Conservation (phyloP, 306 rosid genomes). For the Lathyrus sativus region DNA sequence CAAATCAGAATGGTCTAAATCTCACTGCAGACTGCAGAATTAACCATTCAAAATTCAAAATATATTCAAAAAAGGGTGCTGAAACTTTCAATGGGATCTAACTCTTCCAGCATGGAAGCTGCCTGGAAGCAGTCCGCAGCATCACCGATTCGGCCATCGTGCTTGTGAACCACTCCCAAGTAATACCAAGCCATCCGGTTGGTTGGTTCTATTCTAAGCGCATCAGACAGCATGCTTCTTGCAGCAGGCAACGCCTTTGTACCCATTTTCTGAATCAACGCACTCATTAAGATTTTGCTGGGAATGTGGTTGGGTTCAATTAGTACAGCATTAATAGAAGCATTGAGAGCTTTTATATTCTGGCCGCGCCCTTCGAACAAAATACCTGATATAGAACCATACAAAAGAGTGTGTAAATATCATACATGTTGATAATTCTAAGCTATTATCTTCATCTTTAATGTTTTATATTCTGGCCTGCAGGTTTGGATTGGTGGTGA, state of each 20-base stretch:
- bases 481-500: too few relatives aligned
- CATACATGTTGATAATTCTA: slow-evolving; percentile 4
- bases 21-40: slow-evolving; percentile 19
- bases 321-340: slow-evolving; percentile 54
- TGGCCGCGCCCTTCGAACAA: slow-evolving; percentile 66
- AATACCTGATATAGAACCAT: slow-evolving; percentile 55
- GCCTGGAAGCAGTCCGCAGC: slow-evolving; percentile 96
- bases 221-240: slow-evolving; percentile 79
- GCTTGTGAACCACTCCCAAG: slow-evolving; percentile 76
- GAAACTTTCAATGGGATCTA: slow-evolving; percentile 82
- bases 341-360: slow-evolving; percentile 58
- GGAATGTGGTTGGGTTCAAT: slow-evolving; percentile 71
- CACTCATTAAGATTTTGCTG: slow-evolving; percentile 59
- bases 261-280: slow-evolving; percentile 57
- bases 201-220: slow-evolving; percentile 79
- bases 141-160: slow-evolving; percentile 71
- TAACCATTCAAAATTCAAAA: slow-evolving; percentile 6
- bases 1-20: slow-evolving; percentile 18
- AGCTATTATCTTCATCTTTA: neutral
- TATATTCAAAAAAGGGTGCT: slow-evolving; percentile 52
- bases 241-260: slow-evolving; percentile 63
- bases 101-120: slow-evolving; percentile 91
- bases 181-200: slow-evolving; percentile 80
- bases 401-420: slow-evolving; percentile 18
- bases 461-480: too few relatives aligned